Conservation (phyloP, 2,329 filamentous ascomycete genomes). For the Fusarium sp. region DNA sequence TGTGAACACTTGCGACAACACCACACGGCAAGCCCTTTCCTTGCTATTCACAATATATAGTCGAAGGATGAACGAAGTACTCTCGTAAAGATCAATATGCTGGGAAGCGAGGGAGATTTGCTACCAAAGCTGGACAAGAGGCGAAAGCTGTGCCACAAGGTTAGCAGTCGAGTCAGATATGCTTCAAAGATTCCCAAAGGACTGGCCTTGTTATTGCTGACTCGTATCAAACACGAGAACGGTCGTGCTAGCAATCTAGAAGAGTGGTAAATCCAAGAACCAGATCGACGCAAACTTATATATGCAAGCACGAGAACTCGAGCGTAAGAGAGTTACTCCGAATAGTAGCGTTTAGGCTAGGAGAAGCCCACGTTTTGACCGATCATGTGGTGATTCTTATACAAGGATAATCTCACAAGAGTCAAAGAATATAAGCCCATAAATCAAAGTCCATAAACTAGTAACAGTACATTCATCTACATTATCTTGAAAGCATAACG, state of each 20-base stretch:
- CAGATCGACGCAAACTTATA: not conserved
- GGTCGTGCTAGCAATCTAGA: too few species aligned
- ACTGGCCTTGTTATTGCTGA: too few species aligned
- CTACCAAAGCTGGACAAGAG: not conserved
- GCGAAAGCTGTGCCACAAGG: not conserved
- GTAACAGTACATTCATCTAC: slow-evolving; percentile 1
- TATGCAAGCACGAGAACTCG: too few species aligned
- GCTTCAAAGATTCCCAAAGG: too few species aligned
- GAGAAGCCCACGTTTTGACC: too few species aligned
- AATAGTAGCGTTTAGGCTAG: not conserved
- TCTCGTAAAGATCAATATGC: not conserved
- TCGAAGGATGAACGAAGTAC: not conserved
- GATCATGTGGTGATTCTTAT: too few species aligned
- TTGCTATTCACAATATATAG: not conserved
- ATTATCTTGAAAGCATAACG: slow-evolving; percentile 14
- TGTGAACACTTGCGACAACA: not conserved
- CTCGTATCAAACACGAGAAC: too few species aligned
- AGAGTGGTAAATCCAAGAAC: not conserved
- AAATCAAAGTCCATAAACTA: not conserved
- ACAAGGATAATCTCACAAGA: not conserved
- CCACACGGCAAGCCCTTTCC: not conserved
- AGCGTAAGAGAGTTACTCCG: too few species aligned
- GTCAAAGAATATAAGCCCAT: not conserved
- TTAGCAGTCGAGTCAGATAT: too few species aligned
- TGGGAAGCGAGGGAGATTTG: not conserved